Base-by-base conservation (phyloP, 108 stramenopile species). In the Aurantiochytrium sp. region DNA sequence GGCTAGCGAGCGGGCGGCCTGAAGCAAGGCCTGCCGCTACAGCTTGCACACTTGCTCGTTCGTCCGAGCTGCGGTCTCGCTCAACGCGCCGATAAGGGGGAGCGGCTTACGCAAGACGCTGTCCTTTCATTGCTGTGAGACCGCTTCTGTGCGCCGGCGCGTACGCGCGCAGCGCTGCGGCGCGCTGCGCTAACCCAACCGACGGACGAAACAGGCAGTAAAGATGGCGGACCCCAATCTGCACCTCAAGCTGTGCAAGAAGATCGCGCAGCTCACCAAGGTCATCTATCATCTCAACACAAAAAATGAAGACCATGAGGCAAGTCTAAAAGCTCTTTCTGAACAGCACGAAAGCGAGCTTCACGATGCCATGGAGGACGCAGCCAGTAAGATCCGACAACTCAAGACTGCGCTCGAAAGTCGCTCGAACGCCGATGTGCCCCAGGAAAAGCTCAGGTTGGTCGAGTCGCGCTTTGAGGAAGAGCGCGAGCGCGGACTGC, bases 271-370 rank as follows among this genome's bases (percentile, higher is more conserved):
- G 92, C 88, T 95, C 10, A 95, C 95, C 35, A 94, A 94, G 76
- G 94, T 95, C 5, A 94, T 95, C 25, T 94, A 95, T 72, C 94
- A 94, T 59, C 90, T 95, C 53, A 95, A 95, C 90, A 95, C 95
- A 4, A 87, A 90, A 53, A 95, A 95, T 64, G 95, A 95, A 29
- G 95, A 95, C 57, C 93, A 93, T 44, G 72, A 87, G 58, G 58
- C 87, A 58, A 58, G 18, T 5, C 16, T 58, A 0, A 87, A 87
- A 4, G 87, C 87, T 21, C 87, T 87, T 19, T 14, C 57, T 5
- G 87, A 87, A 57, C 87, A 58, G 87, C 87, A 90, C 21, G 60
- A 87, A 4, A 19, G 47, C 19, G 87, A 87, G 19, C n/a, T 90
- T 4, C 28, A 87, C 0, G 60, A 0, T 4, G 25, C 16, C 49